Conservation (phyloP, 164 flowering plant genomes). For the Akebia trifoliata region DNA sequence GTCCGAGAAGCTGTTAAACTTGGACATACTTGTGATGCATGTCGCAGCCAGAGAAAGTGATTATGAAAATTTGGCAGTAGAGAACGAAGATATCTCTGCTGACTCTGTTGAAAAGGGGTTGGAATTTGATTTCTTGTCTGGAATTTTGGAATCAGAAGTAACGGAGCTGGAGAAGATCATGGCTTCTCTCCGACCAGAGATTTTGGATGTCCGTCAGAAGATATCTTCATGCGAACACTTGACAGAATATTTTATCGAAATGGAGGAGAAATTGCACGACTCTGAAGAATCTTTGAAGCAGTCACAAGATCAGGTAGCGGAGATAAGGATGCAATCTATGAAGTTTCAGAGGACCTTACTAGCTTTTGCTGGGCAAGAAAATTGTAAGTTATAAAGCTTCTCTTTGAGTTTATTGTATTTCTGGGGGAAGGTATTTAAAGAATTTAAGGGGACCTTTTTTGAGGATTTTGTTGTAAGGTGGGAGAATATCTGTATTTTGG, state of each 20-base stretch:
- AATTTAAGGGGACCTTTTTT: too few species aligned
- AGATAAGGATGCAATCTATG: constrained; percentile 50
- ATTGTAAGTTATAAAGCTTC: constrained; percentile 32
- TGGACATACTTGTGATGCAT: constrained; percentile 65
- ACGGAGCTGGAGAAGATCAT: constrained; percentile 45
- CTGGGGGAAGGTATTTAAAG: background rate
- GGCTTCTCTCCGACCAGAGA: constrained; percentile 40
- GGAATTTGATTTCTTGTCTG: constrained; percentile 64
- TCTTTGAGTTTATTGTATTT: background rate
- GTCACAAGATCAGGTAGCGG: constrained; percentile 49
- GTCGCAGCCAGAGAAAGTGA: constrained; percentile 65
- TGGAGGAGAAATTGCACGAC: constrained; percentile 54
- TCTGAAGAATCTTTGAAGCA: constrained; percentile 62
- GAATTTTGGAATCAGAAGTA: constrained; percentile 66
- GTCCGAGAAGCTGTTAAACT: constrained; percentile 75
- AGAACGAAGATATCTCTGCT: constrained; percentile 23
- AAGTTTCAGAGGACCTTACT: constrained; percentile 43
- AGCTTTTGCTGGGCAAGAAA: constrained; percentile 28
- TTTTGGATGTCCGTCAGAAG: constrained; percentile 31
- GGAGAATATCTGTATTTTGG: background rate
- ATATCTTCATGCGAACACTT: constrained; percentile 34
- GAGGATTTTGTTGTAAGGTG: too few species aligned
- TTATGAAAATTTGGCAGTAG: constrained; percentile 51
- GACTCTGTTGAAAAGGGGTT: constrained; percentile 48
- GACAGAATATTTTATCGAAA: constrained; percentile 30